These are phyloP conservation scores for Aspergillus versicolor DNA, from an alignment of 2,329 filamentous ascomycete genomes.

Conservation along the genomic window DNA sequence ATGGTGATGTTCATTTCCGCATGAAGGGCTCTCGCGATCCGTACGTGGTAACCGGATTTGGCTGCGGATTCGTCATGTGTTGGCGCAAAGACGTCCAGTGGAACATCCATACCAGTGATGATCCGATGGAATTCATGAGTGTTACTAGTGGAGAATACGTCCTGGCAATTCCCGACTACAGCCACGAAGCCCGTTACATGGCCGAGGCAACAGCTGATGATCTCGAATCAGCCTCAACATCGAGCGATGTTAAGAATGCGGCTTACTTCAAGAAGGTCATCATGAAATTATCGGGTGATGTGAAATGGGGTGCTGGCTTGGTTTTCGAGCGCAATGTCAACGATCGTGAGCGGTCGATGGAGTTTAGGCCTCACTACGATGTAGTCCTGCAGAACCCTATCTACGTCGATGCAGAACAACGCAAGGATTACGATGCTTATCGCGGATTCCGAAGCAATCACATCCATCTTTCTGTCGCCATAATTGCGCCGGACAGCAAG, in stretches of 20 bases:
- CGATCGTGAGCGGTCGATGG: slow-evolving; percentile 72
- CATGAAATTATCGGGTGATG: slow-evolving; percentile 97
- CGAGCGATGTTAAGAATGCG: slow-evolving; percentile 65
- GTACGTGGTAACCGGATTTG: slow-evolving; percentile 87
- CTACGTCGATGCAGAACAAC: slow-evolving; percentile 61
- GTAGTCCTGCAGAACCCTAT: slow-evolving; percentile 80
- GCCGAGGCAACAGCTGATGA: slow-evolving; percentile 47
- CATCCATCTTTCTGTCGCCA: slow-evolving; percentile 90
- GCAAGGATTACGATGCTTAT: slow-evolving; percentile 81
- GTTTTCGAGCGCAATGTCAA: slow-evolving; percentile 86
- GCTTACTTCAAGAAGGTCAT: slow-evolving; percentile 97
- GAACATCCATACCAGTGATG: slow-evolving; percentile 78
- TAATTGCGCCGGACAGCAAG: slow-evolving; percentile 80
- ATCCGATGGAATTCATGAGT: slow-evolving; percentile 91
- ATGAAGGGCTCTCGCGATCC: slow-evolving; percentile 88
- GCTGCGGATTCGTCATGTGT: slow-evolving; percentile 96
- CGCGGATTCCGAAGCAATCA: slow-evolving; percentile 94
- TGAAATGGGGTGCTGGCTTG: slow-evolving; percentile 86
- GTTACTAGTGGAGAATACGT: slow-evolving; percentile 96
- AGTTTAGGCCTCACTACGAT: slow-evolving; percentile 90
- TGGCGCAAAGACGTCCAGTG: slow-evolving; percentile 93
- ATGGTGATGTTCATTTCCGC: slow-evolving; percentile 90
- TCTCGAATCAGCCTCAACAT: slow-evolving; percentile 60
- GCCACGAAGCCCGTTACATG: slow-evolving; percentile 75
- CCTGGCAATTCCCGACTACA: slow-evolving; percentile 90